These are phyloP conservation scores for Inga laurina DNA, from an alignment of 306 rosid genomes.

Conservation along the genomic window DNA sequence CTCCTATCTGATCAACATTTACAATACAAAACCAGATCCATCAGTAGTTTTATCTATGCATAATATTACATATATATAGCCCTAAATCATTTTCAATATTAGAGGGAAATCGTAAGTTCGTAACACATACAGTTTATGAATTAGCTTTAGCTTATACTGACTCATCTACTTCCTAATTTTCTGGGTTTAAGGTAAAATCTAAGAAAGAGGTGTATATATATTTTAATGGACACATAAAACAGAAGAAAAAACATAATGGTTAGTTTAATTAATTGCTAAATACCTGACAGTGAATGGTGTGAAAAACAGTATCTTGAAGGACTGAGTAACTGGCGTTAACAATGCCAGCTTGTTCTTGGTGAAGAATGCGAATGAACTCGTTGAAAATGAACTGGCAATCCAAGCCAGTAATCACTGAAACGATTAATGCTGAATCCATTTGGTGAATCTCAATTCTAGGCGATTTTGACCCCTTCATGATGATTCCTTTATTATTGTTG, in stretches of 20 bases:
- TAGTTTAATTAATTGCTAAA: not conserved
- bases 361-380: conserved; percentile 49
- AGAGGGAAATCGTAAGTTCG: not conserved
- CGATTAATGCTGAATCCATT: conserved; percentile 42
- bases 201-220: not conserved
- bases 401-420: conserved; percentile 54
- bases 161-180: not conserved
- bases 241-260: not conserved
- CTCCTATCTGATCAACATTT: conserved; percentile 43
- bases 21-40: not conserved
- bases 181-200: not conserved
- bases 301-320: conserved; percentile 44
- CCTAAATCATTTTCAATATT: not conserved
- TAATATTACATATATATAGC: not conserved
- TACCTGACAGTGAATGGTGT: conserved; percentile 53
- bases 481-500: not conserved
- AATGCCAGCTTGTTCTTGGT: conserved; percentile 59
- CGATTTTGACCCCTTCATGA: conserved; percentile 2
- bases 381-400: conserved; percentile 49
- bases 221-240: not conserved
- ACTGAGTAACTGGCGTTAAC: conserved; percentile 52
- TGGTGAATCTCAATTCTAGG: conserved; percentile 53
- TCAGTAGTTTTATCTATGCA: not conserved
- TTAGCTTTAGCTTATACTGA: not conserved
- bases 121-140: no score